These are phyloP conservation scores for Amphibolis antarctica DNA, from an alignment of 106 monocot genomes.

Conservation along the genomic window DNA sequence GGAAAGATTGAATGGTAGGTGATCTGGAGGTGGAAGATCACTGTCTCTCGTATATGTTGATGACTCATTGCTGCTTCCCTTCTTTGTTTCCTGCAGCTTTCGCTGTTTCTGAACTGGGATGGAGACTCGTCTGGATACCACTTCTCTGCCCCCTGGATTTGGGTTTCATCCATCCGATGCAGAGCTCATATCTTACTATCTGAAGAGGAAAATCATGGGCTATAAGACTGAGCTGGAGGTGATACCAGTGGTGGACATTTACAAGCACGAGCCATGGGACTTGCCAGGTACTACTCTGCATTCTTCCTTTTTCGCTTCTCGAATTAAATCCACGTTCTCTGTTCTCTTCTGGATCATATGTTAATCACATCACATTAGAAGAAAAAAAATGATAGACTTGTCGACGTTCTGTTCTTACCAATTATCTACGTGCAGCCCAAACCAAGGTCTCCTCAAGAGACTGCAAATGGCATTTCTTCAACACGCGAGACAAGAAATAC, in stretches of 20 bases:
- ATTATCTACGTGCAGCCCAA: slow-evolving; percentile 41
- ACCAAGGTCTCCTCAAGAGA: slow-evolving; percentile 40
- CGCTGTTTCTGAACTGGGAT: slow-evolving; percentile 14
- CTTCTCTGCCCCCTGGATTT: slow-evolving; percentile 46
- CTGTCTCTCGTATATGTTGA: too few species aligned
- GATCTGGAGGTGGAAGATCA: too few species aligned
- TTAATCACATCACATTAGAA: too few species aligned
- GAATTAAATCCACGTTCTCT: too few species aligned
- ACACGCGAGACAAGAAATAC: slow-evolving; percentile 56
- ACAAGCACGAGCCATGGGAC: slow-evolving; percentile 82
- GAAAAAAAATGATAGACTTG: too few species aligned
- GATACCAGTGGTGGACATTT: slow-evolving; percentile 75
- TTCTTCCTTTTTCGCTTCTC: background rate
- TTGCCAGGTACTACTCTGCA: slow-evolving; percentile 42
- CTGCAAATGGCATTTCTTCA: slow-evolving; percentile 81
- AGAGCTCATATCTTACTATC: slow-evolving; percentile 61
- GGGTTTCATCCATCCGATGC: slow-evolving; percentile 71
- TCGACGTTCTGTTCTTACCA: too few species aligned
- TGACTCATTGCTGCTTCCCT: too few species aligned
- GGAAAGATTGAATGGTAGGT: too few species aligned
- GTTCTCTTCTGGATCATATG: background rate
- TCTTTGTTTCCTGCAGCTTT: too few species aligned
- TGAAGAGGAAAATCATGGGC: slow-evolving; percentile 53
- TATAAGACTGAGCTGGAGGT: slow-evolving; percentile 35
- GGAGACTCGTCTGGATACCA: slow-evolving; percentile 24